These are phyloP conservation scores for Pyrenula massariospora DNA, from an alignment of 495 filamentous ascomycete species.

Conservation along the genomic window DNA sequence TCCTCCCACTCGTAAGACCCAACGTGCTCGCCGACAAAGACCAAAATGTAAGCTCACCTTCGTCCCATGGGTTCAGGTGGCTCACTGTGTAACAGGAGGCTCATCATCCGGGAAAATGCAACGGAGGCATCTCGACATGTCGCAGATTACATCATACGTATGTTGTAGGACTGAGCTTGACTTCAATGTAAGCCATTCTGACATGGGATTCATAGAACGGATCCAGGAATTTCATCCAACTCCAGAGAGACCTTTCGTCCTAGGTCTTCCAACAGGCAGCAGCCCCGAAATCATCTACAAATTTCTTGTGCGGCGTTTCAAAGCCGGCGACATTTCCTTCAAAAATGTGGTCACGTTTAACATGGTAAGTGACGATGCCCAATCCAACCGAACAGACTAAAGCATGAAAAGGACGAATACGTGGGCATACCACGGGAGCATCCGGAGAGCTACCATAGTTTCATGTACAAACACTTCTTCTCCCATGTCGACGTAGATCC, in stretches of 20 bases:
- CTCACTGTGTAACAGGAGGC: constrained; percentile 45
- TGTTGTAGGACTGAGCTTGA: constrained; percentile 9
- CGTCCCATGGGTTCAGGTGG: neutral
- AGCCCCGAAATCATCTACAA: constrained; percentile 71
- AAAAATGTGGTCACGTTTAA: constrained; percentile 85
- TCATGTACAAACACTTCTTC: constrained; percentile 90
- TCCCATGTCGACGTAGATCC: constrained; percentile 74
- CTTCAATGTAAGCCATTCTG: neutral
- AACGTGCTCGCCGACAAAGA: too few relatives aligned
- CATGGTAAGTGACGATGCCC: constrained; percentile 48
- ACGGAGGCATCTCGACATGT: constrained; percentile 58
- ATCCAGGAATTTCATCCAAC: constrained; percentile 66
- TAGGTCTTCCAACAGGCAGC: constrained; percentile 74
- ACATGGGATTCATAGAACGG: constrained; percentile 23
- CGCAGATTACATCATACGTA: constrained; percentile 73
- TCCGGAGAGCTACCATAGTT: constrained; percentile 75
- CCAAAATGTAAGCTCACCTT: too few relatives aligned
- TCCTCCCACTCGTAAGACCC: too few relatives aligned
- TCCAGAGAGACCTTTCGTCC: constrained; percentile 60
- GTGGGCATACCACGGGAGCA: constrained; percentile 72
- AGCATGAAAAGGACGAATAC: constrained; percentile 60
- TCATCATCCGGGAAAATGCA: constrained; percentile 69
- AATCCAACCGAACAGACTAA: constrained; percentile 2
- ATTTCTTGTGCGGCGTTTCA: constrained; percentile 61
- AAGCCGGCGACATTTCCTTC: constrained; percentile 70